phyloP scores from a whole-genome alignment of 192 early-diverging fungal genomes.

The Coemansia sp. region DNA sequence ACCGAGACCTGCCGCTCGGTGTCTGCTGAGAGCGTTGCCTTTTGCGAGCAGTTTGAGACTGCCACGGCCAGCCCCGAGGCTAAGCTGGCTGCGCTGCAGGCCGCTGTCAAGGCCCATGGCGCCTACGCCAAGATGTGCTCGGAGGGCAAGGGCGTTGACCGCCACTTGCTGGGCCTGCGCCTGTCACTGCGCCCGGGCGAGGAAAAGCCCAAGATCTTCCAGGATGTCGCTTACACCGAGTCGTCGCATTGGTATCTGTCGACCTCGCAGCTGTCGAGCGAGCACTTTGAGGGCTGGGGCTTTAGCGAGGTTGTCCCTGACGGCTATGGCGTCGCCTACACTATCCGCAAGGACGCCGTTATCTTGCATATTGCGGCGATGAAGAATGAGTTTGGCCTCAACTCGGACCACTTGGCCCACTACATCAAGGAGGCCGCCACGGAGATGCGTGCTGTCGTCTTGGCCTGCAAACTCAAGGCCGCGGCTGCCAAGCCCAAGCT shows the following conservation, averaged over 20 bases:
- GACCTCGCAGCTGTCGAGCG: slow-evolving; percentile 89
- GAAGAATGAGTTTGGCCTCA: slow-evolving; percentile 60
- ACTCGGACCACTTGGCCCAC: slow-evolving; percentile 69
- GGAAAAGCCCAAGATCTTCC: slow-evolving; percentile 80
- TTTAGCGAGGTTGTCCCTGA: slow-evolving; percentile 85
- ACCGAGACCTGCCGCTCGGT: slow-evolving; percentile 92
- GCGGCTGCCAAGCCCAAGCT: slow-evolving; percentile 44
- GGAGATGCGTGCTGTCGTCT: slow-evolving; percentile 80
- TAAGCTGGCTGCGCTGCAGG: slow-evolving; percentile 71
- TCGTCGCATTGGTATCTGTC: slow-evolving; percentile 90
- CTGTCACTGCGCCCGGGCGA: slow-evolving; percentile 75
- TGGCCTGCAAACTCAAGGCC: slow-evolving; percentile 36
- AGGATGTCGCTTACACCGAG: slow-evolving; percentile 76
- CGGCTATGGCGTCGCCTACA: slow-evolving; percentile 93
- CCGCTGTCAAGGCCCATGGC: slow-evolving; percentile 77
- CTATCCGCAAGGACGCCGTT: slow-evolving; percentile 82
- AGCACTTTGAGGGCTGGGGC: slow-evolving; percentile 93
- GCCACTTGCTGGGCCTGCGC: slow-evolving; percentile 84
- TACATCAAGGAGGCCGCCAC: slow-evolving; percentile 84
- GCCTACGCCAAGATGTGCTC: slow-evolving; percentile 80
- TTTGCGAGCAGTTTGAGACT: slow-evolving; percentile 85
- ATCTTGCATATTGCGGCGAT: slow-evolving; percentile 87
- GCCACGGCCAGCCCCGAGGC: slow-evolving; percentile 51
- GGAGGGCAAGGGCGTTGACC: slow-evolving; percentile 87
- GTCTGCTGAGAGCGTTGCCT: slow-evolving; percentile 72